Conservation (phyloP, 2,329 filamentous ascomycete species). For the Colletotrichum karsti region DNA sequence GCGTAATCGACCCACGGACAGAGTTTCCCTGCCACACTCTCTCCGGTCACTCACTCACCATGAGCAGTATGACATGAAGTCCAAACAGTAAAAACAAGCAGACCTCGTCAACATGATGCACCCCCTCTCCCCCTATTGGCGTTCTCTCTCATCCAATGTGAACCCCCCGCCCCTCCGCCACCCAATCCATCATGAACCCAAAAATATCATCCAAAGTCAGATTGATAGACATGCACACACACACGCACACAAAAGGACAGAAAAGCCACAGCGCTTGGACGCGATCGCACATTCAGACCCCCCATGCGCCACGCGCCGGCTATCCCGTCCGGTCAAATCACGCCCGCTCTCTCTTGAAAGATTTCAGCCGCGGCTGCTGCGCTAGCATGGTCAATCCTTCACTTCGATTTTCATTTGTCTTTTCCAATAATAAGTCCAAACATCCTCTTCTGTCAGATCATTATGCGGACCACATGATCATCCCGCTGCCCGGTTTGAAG, state of each 20-base stretch:
- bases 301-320: background rate
- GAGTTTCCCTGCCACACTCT: background rate
- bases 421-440: no score
- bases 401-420: no score
- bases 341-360: background rate
- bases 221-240: background rate
- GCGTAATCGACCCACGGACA: background rate
- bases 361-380: background rate
- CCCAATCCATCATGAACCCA: background rate
- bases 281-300: no score
- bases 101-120: conserved; percentile 2
- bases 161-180: no score
- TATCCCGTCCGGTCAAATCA: background rate
- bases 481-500: no score
- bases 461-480: no score
- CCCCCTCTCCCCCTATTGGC: background rate
- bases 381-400: background rate
- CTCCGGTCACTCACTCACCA: background rate
- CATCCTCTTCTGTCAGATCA: no score
- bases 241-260: no score
- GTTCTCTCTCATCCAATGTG: background rate
- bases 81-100: no score
- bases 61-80: no score
- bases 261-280: no score
- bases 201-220: background rate